Evolutionary conservation across 2,329 filamentous ascomycete species (phyloP), one percentile per base, ranked within the genome.

Genomic region (Pyrenophora tritici-repentis): DNA sequence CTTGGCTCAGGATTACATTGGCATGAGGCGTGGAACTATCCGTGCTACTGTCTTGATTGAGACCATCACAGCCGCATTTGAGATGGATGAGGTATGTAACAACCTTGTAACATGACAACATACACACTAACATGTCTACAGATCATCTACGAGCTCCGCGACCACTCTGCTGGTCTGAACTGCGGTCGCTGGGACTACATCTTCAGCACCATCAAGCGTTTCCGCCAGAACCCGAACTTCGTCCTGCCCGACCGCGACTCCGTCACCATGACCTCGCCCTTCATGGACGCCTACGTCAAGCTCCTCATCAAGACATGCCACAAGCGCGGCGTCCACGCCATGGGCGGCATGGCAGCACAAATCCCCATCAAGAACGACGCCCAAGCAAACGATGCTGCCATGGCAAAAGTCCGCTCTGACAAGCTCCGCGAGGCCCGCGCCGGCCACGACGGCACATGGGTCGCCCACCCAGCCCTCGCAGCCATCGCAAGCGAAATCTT

Each of bases 101-200:
- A n/a, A 6, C 5, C 2, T 12, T 8, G 2, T 2, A 1, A 3
- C n/a, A 13, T 6, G 4, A 33, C 13, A 1, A 26, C 2, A 3
- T 1, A 12, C 20, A 43, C 49, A 24, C 62, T 70, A 57, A 68
- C 36, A 12, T 22, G 4, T 40, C 8, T 6, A 4, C 50, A 81
- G 86, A 97, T 99, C 78, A 97, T 99, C 78, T 99, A 97, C 77
- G 94, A 97, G 81, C 87, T 99, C 63, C 89, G 94, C 55, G 93
- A 97, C 73, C 94, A 99, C 82, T 93, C 88, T 75, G 89, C 93
- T 6, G 94, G 94, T 40, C 85, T 99, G 70, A 99, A 99, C 86
- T 97, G 94, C 77, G 94, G 94, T 60, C 89, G 94, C 64, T 99
- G 94, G 94, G 94, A 99, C 74, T 99, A 99, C 83, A 97, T 99